These are phyloP conservation scores for Mortierella sp. DNA, from an alignment of 371 early-diverging fungal genomes.

Conservation along the genomic window DNA sequence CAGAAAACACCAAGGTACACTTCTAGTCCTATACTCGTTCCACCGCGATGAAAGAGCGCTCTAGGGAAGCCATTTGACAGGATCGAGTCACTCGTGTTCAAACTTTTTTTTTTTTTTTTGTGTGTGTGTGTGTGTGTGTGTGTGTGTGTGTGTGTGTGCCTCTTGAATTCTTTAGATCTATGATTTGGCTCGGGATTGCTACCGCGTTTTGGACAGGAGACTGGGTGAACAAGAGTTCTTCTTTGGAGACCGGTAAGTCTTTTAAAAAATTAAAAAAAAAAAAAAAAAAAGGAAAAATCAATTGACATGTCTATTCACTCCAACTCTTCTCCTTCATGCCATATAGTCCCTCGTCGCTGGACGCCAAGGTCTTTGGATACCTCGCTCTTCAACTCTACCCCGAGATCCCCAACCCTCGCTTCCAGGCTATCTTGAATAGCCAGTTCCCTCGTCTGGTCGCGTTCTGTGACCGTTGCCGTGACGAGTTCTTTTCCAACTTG, in stretches of 20 bases:
- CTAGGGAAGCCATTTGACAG: neutral
- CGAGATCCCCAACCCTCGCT: conserved; percentile 68
- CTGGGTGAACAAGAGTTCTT: conserved; percentile 71
- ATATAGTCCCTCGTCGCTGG: conserved; percentile 67
- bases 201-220: conserved; percentile 63
- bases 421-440: conserved; percentile 63
- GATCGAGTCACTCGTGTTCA: neutral
- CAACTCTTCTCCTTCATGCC: neutral
- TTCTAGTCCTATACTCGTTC: neutral
- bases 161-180: conserved; percentile 61
- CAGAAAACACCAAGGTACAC: conserved; percentile 33
- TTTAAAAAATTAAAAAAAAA: neutral
- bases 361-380: conserved; percentile 77
- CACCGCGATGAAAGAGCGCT: no score
- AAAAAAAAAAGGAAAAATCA: neutral
- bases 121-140: neutral
- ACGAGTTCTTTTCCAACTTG: conserved; percentile 43
- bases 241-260: conserved; percentile 70
- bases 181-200: conserved; percentile 63
- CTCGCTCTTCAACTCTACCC: conserved; percentile 72
- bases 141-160: no score
- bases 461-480: conserved; percentile 68
- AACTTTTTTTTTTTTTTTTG: neutral
- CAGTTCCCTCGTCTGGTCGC: conserved; percentile 69
- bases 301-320: neutral